Percentiles rank a stretch among this genome's conserved stretches.
These are phyloP conservation scores for Barnettozyma sucrosica DNA, from an alignment of 805 yeast species.

Conservation along the genomic window DNA sequence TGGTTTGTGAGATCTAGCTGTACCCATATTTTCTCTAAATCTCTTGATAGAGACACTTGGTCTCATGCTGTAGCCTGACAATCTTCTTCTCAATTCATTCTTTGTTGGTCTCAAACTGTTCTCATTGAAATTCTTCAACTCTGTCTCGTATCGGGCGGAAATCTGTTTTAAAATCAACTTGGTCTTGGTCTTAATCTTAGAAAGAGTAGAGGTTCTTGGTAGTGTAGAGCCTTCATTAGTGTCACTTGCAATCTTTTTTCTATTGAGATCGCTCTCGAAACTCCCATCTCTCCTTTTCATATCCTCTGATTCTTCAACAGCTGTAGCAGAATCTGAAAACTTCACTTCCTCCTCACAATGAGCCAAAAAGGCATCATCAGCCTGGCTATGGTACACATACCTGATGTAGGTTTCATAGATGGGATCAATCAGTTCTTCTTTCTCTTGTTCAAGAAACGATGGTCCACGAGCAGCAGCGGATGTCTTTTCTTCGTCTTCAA, in stretches of 20 bases:
- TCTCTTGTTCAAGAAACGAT: not conserved
- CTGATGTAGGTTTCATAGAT: slow-evolving; percentile 13
- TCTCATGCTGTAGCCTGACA: slow-evolving; percentile 7
- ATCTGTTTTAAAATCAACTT: slow-evolving; percentile 3
- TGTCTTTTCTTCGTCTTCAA: slow-evolving; percentile 3
- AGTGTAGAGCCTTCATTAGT: not conserved
- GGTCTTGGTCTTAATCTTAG: slow-evolving; percentile 9
- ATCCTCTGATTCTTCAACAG: slow-evolving; percentile 2
- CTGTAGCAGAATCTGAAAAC: slow-evolving; percentile 7
- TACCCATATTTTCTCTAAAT: slow-evolving; percentile 1
- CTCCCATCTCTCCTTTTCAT: not conserved
- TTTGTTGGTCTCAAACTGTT: slow-evolving; percentile 6
- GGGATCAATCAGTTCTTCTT: slow-evolving; percentile 5
- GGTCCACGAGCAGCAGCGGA: not conserved
- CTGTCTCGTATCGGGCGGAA: slow-evolving; percentile 8
- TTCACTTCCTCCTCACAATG: slow-evolving; percentile 2
- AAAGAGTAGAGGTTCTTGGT: slow-evolving; percentile 6
- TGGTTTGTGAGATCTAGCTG: not conserved
- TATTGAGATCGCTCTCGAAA: not conserved
- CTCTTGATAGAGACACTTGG: slow-evolving; percentile 5
- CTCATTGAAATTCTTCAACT: slow-evolving; percentile 7
- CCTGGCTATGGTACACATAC: slow-evolving; percentile 7
- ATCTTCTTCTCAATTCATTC: slow-evolving; percentile 8
- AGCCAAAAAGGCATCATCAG: slow-evolving; percentile 2
- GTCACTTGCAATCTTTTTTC: not conserved